Percentiles rank a stretch among this genome's conserved stretches.
Evolutionary conservation across 78 protist species (phyloP).

Genomic region (Guillardia theta): DNA sequence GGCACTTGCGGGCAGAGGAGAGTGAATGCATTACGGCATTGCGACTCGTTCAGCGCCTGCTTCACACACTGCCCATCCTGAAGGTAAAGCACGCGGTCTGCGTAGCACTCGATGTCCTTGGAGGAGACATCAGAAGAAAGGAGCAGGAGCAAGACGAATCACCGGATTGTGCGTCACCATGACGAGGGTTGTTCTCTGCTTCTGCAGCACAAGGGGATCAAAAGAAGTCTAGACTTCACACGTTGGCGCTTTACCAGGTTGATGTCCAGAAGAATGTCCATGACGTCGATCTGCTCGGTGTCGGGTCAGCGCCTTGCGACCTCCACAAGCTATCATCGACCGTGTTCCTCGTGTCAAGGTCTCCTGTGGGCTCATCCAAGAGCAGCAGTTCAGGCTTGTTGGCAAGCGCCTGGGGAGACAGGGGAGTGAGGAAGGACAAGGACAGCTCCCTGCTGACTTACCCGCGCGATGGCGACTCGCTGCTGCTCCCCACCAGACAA

Average conservation of each 20-base stretch:
- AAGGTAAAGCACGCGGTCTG: constrained; percentile 85
- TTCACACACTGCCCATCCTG: constrained; percentile 6
- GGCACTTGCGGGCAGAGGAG: neutral
- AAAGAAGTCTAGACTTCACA: neutral
- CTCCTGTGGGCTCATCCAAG: neutral
- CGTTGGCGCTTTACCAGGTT: constrained; percentile 59
- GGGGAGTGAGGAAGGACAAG: neutral
- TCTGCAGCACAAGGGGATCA: neutral
- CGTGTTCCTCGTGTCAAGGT: constrained; percentile 78
- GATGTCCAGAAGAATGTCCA: constrained; percentile 85
- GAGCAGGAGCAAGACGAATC: neutral
- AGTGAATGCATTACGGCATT: neutral
- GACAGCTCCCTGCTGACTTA: neutral
- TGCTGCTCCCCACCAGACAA: constrained; percentile 87
- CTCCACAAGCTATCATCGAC: too few relatives aligned
- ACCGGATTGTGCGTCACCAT: constrained; percentile 85
- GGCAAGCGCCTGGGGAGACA: constrained; percentile 82
- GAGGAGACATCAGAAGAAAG: neutral
- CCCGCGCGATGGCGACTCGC: constrained; percentile 62
- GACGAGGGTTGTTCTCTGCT: neutral
- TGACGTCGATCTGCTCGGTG: constrained; percentile 67
- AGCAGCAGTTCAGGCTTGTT: constrained; percentile 87
- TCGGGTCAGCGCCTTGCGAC: too few relatives aligned
- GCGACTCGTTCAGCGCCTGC: constrained; percentile 30
- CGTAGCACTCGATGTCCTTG: constrained; percentile 90